A percentile compares a stretch with the other conserved stretches of the same genome.
These are phyloP conservation scores for Mycothermus thermophilus DNA, from an alignment of 495 filamentous ascomycete genomes.

Conservation along the genomic window DNA sequence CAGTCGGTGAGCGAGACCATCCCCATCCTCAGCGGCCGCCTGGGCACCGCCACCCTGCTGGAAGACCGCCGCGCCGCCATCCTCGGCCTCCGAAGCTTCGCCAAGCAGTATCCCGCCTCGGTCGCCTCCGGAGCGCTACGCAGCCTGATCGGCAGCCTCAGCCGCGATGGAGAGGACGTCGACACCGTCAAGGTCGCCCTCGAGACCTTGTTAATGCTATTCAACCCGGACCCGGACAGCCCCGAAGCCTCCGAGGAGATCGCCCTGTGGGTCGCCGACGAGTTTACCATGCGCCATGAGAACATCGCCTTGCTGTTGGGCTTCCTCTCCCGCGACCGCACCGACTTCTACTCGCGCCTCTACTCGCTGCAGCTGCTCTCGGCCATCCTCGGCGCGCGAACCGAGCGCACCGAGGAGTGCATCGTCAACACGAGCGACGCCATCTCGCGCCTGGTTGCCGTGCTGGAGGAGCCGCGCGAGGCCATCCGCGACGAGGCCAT, in stretches of 20 bases:
- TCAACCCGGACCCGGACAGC: slow-evolving; percentile 44
- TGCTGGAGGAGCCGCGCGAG: slow-evolving; percentile 74
- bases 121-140: slow-evolving; percentile 87
- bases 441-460: slow-evolving; percentile 70
- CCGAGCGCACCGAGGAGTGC: slow-evolving; percentile 92
- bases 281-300: slow-evolving; percentile 97
- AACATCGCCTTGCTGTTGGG: slow-evolving; percentile 87
- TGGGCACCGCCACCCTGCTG: slow-evolving; percentile 74
- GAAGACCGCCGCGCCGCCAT: slow-evolving; percentile 92
- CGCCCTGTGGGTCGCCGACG: slow-evolving; percentile 89
- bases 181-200: slow-evolving; percentile 90
- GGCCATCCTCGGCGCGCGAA: slow-evolving; percentile 71
- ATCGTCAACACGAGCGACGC: slow-evolving; percentile 77
- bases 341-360: slow-evolving; percentile 84
- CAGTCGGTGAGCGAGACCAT: slow-evolving; percentile 94
- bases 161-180: slow-evolving; percentile 84
- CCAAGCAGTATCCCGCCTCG: slow-evolving; percentile 87
- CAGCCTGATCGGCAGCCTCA: slow-evolving; percentile 70
- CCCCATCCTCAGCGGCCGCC: slow-evolving; percentile 67
- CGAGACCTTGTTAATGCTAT: slow-evolving; percentile 90
- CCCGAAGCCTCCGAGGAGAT: slow-evolving; percentile 96
- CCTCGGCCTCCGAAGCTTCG: slow-evolving; percentile 84
- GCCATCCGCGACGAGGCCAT: slow-evolving; percentile 68
- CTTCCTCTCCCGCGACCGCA: slow-evolving; percentile 63
- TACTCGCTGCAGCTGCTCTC: slow-evolving; percentile 86